Evolutionary conservation across 139 green algal species (phyloP).

Genomic region (Closterium sp.): DNA sequence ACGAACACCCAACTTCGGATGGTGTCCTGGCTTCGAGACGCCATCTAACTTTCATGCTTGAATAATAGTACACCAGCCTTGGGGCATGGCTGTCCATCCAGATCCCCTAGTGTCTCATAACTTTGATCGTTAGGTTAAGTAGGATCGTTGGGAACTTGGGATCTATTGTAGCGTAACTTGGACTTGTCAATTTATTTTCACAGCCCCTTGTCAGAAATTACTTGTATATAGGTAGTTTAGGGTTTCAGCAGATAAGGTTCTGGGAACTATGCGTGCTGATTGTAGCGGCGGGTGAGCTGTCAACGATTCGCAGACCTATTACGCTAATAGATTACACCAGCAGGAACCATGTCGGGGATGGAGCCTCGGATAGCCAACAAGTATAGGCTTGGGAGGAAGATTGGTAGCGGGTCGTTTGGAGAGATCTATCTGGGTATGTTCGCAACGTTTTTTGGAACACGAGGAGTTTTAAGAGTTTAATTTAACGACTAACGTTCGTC

Average conservation of each 20-base stretch:
- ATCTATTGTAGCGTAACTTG: too few species aligned
- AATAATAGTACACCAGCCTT: too few species aligned
- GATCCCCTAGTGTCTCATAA: too few species aligned
- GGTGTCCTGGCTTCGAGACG: too few species aligned
- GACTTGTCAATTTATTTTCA: background rate
- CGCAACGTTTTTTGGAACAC: background rate
- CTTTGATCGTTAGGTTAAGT: too few species aligned
- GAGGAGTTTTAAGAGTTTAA: background rate
- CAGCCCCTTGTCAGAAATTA: background rate
- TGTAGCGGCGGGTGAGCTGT: background rate
- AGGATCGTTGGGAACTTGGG: too few species aligned
- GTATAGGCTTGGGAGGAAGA: conserved; percentile 61
- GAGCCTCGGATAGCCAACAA: conserved; percentile 65
- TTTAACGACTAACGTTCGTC: background rate
- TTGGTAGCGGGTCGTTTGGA: conserved; percentile 64
- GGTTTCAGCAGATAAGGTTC: background rate
- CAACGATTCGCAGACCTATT: background rate
- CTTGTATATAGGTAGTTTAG: background rate
- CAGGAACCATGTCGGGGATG: conserved; percentile 36
- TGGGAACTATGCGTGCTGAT: background rate
- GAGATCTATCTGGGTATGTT: conserved; percentile 64
- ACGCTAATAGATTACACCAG: too few species aligned
- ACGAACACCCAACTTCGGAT: too few species aligned
- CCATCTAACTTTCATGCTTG: too few species aligned
- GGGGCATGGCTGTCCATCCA: too few species aligned